Conservation (phyloP, 2,329 filamentous ascomycete species). For the Sarocladium oryzae region DNA sequence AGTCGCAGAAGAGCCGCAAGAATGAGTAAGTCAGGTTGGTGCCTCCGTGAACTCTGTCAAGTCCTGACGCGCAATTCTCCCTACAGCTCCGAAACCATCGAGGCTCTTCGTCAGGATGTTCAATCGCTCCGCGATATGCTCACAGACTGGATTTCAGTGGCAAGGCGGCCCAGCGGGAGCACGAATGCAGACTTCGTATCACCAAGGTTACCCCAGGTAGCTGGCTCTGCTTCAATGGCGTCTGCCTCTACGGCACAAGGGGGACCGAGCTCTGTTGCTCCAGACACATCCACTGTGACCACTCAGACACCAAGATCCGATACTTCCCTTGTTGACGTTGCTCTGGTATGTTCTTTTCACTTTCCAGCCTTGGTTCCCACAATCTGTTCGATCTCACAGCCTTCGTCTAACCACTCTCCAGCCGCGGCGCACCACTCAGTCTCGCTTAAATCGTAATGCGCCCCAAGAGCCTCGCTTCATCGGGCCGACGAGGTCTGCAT, state of each 20-base stretch:
- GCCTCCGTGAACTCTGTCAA: background rate
- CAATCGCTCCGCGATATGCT: background rate
- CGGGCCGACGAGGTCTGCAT: conserved; percentile 28
- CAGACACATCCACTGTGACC: too few species aligned
- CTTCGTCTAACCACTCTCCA: background rate
- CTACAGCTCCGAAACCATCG: background rate
- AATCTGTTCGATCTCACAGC: too few species aligned
- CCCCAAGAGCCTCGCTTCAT: conserved; percentile 29
- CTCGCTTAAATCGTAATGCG: conserved; percentile 11
- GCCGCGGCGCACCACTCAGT: background rate
- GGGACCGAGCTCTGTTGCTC: too few species aligned
- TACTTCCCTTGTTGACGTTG: too few species aligned
- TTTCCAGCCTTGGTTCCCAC: too few species aligned
- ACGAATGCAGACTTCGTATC: too few species aligned
- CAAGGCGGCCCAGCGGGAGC: too few species aligned
- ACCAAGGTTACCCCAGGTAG: too few species aligned
- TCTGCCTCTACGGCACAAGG: too few species aligned
- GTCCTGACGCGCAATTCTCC: background rate
- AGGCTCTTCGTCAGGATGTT: background rate
- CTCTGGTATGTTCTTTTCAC: too few species aligned
- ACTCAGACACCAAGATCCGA: too few species aligned
- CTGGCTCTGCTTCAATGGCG: too few species aligned
- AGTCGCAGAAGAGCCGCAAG: background rate
- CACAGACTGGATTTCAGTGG: background rate
- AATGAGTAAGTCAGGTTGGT: background rate